Conservation (phyloP, 331 rosid genomes). For the Malus hybrid region DNA sequence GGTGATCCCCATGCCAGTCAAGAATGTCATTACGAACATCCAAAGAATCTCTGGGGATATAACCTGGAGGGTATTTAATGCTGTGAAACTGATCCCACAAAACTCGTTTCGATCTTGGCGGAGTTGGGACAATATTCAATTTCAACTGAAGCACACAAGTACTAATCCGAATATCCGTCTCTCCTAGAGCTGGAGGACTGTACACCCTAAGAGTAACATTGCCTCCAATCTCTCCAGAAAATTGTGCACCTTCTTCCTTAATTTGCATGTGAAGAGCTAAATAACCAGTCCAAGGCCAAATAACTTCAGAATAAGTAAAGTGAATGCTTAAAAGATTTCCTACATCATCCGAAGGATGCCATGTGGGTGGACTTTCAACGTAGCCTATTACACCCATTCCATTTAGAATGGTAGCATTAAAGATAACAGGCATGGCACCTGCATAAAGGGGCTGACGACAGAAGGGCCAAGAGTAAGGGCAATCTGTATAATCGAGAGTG, state of each 20-base stretch:
- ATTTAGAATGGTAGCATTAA: constrained; percentile 90
- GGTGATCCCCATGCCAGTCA: constrained; percentile 99
- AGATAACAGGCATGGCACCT: constrained; percentile 96
- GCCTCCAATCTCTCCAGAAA: constrained; percentile 87
- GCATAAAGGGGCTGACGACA: constrained; percentile 97
- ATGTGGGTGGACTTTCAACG: constrained; percentile 68
- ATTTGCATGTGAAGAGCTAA: constrained; percentile 93
- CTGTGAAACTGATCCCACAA: constrained; percentile 99
- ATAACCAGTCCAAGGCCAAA: constrained; percentile 99
- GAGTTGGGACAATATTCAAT: constrained; percentile 83
- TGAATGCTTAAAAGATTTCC: constrained; percentile 90
- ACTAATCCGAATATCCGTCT: constrained; percentile 43
- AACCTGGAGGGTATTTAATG: constrained; percentile 95
- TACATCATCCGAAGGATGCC: constrained; percentile 82
- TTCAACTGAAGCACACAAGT: constrained; percentile 83
- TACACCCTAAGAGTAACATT: constrained; percentile 74
- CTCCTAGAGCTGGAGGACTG: constrained; percentile 81
- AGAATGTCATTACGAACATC: constrained; percentile 98
- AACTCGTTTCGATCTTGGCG: constrained; percentile 72
- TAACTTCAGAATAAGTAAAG: constrained; percentile 72
- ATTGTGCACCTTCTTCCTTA: constrained; percentile 87
- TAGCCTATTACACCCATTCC: constrained; percentile 96
- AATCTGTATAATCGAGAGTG: constrained; percentile 80
- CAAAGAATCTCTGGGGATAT: constrained; percentile 94
- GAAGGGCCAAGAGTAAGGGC: constrained; percentile 97